Evolutionary conservation across 768 basidiomycete genomes (phyloP), one percentile per base, ranked within the genome.

Genomic region (Cystobasidium ongulense): DNA sequence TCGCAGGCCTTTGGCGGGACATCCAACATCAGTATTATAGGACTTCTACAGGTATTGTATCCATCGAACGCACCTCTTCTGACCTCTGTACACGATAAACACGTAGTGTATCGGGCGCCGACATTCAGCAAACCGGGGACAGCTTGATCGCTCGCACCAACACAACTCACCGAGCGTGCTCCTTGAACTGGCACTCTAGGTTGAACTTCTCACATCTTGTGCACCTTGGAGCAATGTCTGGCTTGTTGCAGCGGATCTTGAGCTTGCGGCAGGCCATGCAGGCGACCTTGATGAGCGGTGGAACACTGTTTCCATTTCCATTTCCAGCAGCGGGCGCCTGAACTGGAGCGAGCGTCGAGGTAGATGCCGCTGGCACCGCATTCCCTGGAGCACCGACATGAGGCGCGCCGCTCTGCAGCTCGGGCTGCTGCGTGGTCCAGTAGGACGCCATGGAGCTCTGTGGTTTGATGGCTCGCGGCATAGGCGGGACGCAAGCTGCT

Each of bases 201-300:
- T 46, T 46, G 36, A 39, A 46, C 38, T 64, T 64, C 11, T 35
- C 38, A 25, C 63, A 64, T 17, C 63, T 39, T 10, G 27, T 39
- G 63, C 63, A 64, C 23, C 38, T 64, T 17, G 27, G 5, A 27
- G 38, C 38, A 18, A 15, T 17, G 23, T 46, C 63, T 39, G 57
- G 57, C 57, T 64, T 64, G 63, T 39, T 64, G 36, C 63, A 64
- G 31, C 63, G 31, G 25, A 64, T 64, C 38, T 64, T 64, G 63
- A 46, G 38, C 25, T 36, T 27, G 23, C 63, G 36, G 43, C 63
- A 64, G 63, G 23, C 43, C 38, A 64, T 31, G 38, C 63, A 64
- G 4, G 63, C 63, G 8, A 64, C 35, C 43, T 64, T 64, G 63
- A 64, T 64, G 63, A 46, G 36, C 36, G 63, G 38, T 39, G 63